A percentile compares a stretch with the other conserved stretches of the same genome.
These are phyloP conservation scores for Dothiorella sarmentorum DNA, from an alignment of 2,329 filamentous ascomycete genomes.

Conservation along the genomic window DNA sequence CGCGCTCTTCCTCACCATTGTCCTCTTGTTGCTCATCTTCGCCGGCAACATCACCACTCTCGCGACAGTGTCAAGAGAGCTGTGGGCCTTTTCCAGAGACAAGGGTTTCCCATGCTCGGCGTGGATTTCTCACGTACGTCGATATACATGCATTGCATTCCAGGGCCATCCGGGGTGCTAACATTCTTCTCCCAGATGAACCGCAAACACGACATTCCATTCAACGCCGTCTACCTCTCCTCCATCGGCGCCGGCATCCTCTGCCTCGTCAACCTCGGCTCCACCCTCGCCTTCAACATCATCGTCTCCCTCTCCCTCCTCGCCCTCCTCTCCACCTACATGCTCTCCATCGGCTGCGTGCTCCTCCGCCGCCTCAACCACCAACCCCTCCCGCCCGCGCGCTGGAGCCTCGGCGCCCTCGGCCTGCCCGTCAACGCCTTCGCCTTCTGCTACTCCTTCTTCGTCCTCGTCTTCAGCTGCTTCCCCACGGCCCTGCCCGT, in stretches of 20 bases:
- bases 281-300: conserved; percentile 42
- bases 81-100: conserved; percentile 24
- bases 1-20: conserved; percentile 17
- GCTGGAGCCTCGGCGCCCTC: conserved; percentile 17
- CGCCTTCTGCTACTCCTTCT: conserved; percentile 16
- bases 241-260: conserved; percentile 33
- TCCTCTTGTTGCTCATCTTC: conserved; percentile 21
- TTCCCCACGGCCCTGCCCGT: conserved; percentile 14
- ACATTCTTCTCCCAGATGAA: conserved; percentile 14
- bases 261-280: conserved; percentile 47
- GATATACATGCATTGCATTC: no score
- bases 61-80: conserved; percentile 20
- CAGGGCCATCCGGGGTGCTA: neutral
- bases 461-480: conserved; percentile 17
- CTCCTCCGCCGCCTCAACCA: conserved; percentile 11
- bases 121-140: conserved; percentile 19
- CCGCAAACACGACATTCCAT: conserved; percentile 18
- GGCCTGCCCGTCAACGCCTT: conserved; percentile 20
- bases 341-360: conserved; percentile 20
- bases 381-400: conserved; percentile 5
- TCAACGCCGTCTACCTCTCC: conserved; percentile 20
- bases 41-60: conserved; percentile 21
- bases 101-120: conserved; percentile 20
- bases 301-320: conserved; percentile 18
- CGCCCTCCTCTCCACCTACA: conserved; percentile 20